Percentiles rank a stretch among this genome's conserved stretches.
These are phyloP conservation scores for Penicillium ochrochloron DNA, from an alignment of 495 filamentous ascomycete genomes.

Conservation along the genomic window DNA sequence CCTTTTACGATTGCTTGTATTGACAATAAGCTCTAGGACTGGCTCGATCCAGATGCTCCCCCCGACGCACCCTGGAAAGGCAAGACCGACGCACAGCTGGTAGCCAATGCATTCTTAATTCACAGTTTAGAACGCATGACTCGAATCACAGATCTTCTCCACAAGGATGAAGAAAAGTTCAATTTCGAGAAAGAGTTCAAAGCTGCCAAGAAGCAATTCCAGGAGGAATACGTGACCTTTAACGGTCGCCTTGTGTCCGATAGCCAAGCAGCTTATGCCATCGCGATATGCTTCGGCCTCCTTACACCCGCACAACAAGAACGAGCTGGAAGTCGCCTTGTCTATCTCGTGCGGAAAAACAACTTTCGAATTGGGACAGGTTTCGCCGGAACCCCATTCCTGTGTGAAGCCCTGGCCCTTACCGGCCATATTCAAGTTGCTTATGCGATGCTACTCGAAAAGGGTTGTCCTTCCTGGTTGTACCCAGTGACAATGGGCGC, in stretches of 20 bases:
- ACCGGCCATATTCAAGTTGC: neutral
- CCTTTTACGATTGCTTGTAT: neutral
- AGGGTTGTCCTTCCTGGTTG: neutral
- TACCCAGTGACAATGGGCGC: neutral
- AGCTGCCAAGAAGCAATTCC: neutral
- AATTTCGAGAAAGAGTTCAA: neutral
- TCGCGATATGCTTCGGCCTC: neutral
- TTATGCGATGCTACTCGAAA: neutral
- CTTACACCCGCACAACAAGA: neutral
- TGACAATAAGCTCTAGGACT: neutral
- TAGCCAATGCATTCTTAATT: neutral
- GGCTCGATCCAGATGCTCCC: neutral
- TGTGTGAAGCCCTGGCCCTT: neutral
- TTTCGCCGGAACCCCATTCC: neutral
- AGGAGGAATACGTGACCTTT: neutral
- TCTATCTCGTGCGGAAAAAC: neutral
- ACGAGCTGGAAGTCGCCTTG: neutral
- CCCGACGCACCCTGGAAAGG: neutral
- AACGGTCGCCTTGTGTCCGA: neutral
- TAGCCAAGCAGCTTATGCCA: conserved; percentile 3
- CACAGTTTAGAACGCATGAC: neutral
- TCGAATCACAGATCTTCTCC: neutral
- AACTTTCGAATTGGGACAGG: neutral
- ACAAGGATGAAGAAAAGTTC: neutral
- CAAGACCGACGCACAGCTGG: neutral